Conservation (phyloP, 257 asterid species). For the Ilex asprella region DNA sequence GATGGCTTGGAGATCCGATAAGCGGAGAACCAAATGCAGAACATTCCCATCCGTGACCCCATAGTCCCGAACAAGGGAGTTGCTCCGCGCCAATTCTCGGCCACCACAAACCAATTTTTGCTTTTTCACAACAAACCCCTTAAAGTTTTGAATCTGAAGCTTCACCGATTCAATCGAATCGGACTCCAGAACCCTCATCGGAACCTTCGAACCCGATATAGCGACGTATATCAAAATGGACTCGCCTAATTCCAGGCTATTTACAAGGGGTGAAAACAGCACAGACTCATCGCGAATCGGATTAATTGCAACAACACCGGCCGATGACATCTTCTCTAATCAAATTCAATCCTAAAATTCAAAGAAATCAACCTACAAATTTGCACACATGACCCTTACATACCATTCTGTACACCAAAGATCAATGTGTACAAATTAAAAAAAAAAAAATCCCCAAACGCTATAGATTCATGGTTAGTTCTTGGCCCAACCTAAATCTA, state of each 20-base stretch:
- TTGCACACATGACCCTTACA: too few relatives aligned
- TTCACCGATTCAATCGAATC: conserved; percentile 32
- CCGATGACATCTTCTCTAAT: conserved; percentile 51
- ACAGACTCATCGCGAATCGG: conserved; percentile 43
- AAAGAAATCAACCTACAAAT: conserved; percentile 7
- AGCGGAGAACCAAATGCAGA: conserved; percentile 11
- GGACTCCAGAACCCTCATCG: conserved; percentile 56
- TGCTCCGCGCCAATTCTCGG: not conserved
- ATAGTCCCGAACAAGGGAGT: not conserved
- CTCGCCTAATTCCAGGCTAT: conserved; percentile 31
- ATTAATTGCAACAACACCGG: conserved; percentile 57
- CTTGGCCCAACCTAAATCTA: too few relatives aligned
- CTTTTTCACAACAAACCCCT: conserved; percentile 23
- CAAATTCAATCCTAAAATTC: conserved; percentile 24
- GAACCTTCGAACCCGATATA: conserved; percentile 58
- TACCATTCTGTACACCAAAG: too few relatives aligned
- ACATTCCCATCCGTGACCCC: not conserved
- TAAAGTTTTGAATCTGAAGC: conserved; percentile 21
- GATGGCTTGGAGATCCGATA: conserved; percentile 23
- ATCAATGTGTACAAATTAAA: too few relatives aligned
- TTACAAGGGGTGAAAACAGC: conserved; percentile 15
- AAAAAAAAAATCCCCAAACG: too few relatives aligned
- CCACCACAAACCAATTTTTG: conserved; percentile 1
- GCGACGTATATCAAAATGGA: conserved; percentile 48
- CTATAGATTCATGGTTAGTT: too few relatives aligned